Base-by-base conservation (phyloP, 2,329 filamentous ascomycete species). In the Fusarium tricinctum region DNA sequence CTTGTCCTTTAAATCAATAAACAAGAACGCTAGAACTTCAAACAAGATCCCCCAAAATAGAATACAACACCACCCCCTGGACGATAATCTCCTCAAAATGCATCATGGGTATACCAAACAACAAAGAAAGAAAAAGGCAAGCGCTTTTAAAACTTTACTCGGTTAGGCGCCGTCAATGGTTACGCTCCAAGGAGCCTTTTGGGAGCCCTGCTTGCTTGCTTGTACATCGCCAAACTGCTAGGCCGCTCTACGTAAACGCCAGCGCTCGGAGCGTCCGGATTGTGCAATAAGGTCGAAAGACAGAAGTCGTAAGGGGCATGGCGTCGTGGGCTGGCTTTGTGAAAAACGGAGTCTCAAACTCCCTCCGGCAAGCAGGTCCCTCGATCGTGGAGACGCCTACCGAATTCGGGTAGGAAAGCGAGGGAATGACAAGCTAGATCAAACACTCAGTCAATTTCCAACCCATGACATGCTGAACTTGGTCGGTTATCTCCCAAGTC, bases 231-330 rank as follows among this genome's bases (percentile, higher is more conserved):
- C 52, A 52, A 56, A 48, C 58, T 55, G 55, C 49, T 19, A 49
- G 57, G 46, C 58, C 53, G 54, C 60, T 48, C 39, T 57, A 50
- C 40, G 48, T 35, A 47, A 70, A 61, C 50, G 65, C 61, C 65
- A 59, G 58, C 54, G 54, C 66, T 66, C 39, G 56, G 58, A 62
- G 58, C 57, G 52, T 63, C 58, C 48, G 57, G 53, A 50, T 47
- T 50, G 51, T 39, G 58, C 58, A 50, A 43, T 61, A 66, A 58
- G 49, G 61, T 50, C 46, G 50, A 66, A 61, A 63, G 45, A 46
- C 46, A 58, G 69, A 54, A 71, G 59, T 78, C 78, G 71, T 79
- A 71, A 77, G 73, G 62, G 71, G 76, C 77, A 70, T 80, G 52
- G 72, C 71, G 69, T 80, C 78, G 69, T 80, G 69, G 75, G 51